Percentiles rank a stretch among this genome's conserved stretches.
Evolutionary conservation across 2,329 filamentous ascomycete genomes (phyloP).

Genomic region (Trichophyton rubrum): DNA sequence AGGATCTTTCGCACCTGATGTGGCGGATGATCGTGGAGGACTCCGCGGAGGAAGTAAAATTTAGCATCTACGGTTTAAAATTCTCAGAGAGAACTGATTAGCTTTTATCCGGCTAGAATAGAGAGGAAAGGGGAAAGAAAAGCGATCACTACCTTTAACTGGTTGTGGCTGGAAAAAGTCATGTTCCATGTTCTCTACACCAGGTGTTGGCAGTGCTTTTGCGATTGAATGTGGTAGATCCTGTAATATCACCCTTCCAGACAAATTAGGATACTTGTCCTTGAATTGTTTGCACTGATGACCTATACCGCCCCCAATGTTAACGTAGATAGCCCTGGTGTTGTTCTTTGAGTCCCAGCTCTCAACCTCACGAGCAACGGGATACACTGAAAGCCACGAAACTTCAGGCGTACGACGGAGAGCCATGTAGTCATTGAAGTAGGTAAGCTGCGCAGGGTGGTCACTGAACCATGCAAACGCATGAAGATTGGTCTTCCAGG

Average conservation of each 20-base stretch:
- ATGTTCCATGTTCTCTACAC: slow-evolving; percentile 20
- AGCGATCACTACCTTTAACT: slow-evolving; percentile 15
- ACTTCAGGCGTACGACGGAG: not conserved
- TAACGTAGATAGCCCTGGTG: slow-evolving; percentile 25
- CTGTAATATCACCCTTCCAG: slow-evolving; percentile 29
- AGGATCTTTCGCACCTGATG: not conserved
- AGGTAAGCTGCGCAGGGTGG: slow-evolving; percentile 11
- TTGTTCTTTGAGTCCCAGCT: not conserved
- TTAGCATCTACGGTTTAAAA: not conserved
- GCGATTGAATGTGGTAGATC: slow-evolving; percentile 27
- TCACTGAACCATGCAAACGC: slow-evolving; percentile 20
- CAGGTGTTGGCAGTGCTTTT: slow-evolving; percentile 17
- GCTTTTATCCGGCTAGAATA: too few species aligned
- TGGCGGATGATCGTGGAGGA: not conserved
- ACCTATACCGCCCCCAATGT: slow-evolving; percentile 32
- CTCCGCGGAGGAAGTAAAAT: not conserved
- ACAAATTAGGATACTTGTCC: slow-evolving; percentile 22
- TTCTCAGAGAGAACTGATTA: not conserved
- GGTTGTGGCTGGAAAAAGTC: slow-evolving; percentile 22
- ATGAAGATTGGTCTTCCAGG: slow-evolving; percentile 15
- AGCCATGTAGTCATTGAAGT: slow-evolving; percentile 1
- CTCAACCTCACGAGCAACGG: not conserved
- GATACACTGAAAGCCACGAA: not conserved
- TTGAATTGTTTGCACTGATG: slow-evolving; percentile 28
- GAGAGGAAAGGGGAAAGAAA: not conserved